These are phyloP conservation scores for Euptelea pleiosperma DNA, from an alignment of 164 flowering plant genomes.

Conservation along the genomic window DNA sequence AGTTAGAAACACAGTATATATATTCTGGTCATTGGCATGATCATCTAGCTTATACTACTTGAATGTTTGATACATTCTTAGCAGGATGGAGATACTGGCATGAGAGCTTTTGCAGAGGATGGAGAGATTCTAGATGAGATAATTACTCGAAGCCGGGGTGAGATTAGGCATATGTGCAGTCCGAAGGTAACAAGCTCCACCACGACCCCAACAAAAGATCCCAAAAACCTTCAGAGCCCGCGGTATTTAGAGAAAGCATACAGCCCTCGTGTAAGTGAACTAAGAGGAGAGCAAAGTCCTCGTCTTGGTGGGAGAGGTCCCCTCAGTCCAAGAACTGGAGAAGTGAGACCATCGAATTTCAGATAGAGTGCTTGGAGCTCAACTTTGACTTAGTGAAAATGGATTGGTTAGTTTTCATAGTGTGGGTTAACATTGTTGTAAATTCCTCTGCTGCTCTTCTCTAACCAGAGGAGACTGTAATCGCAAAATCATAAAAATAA, in stretches of 20 bases:
- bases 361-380: slow-evolving; percentile 45
- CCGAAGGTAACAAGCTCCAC: slow-evolving; percentile 84
- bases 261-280: slow-evolving; percentile 70
- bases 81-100: slow-evolving; percentile 58
- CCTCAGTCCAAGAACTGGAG: slow-evolving; percentile 46
- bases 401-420: slow-evolving; percentile 9
- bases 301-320: slow-evolving; percentile 35
- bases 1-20: too few species aligned
- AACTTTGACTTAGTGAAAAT: slow-evolving; percentile 11
- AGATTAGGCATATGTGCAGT: slow-evolving; percentile 61
- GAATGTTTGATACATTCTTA: slow-evolving; percentile 1
- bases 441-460: slow-evolving; percentile 2
- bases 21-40: not conserved
- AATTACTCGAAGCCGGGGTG: slow-evolving; percentile 91
- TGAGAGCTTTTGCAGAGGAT: slow-evolving; percentile 46
- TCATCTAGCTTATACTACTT: not conserved
- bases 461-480: not conserved
- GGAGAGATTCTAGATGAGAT: slow-evolving; percentile 82
- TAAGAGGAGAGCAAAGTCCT: slow-evolving; percentile 56
- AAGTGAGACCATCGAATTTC: slow-evolving; percentile 42
- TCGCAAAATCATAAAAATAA: slow-evolving; percentile 6
- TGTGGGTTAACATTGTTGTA: slow-evolving; percentile 8
- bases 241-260: slow-evolving; percentile 36
- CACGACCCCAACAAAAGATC: slow-evolving; percentile 62
- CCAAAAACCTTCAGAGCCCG: slow-evolving; percentile 51